These are phyloP conservation scores for Podila verticillata DNA, from an alignment of 192 early-diverging fungal species.

Conservation along the genomic window DNA sequence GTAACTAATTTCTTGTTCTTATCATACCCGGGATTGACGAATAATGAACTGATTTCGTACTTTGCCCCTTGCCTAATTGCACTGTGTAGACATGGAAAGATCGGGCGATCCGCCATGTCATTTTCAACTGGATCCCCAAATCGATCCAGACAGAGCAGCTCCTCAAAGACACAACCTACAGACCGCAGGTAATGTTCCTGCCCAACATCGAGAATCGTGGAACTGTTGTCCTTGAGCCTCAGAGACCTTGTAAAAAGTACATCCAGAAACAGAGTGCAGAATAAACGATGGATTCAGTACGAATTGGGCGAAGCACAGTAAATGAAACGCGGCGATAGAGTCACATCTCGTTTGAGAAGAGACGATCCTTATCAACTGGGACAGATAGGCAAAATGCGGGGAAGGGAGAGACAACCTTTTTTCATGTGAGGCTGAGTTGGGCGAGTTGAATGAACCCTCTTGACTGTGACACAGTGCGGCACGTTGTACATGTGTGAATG, in stretches of 20 bases:
- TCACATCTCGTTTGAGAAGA: no score
- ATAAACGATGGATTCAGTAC: background rate
- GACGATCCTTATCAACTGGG: no score
- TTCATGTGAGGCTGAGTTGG: background rate
- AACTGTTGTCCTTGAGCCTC: background rate
- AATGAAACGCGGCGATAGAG: no score
- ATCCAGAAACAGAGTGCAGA: background rate
- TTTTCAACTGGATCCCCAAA: conserved; percentile 1
- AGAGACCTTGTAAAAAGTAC: background rate
- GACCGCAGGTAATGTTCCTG: background rate
- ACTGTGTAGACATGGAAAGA: background rate
- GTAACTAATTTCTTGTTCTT: background rate
- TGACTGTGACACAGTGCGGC: background rate
- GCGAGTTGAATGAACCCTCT: background rate
- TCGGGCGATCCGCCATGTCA: background rate
- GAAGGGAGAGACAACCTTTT: background rate
- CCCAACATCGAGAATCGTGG: background rate
- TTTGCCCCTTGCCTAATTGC: background rate
- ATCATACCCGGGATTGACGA: background rate
- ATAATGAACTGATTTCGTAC: background rate
- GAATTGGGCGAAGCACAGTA: no score
- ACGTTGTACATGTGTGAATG: background rate
- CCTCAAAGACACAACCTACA: conserved; percentile 2
- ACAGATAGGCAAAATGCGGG: no score
- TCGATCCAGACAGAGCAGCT: conserved; percentile 1